phyloP scores from a whole-genome alignment of 2,329 filamentous ascomycete genomes.

The Fusarium armeniacum region DNA sequence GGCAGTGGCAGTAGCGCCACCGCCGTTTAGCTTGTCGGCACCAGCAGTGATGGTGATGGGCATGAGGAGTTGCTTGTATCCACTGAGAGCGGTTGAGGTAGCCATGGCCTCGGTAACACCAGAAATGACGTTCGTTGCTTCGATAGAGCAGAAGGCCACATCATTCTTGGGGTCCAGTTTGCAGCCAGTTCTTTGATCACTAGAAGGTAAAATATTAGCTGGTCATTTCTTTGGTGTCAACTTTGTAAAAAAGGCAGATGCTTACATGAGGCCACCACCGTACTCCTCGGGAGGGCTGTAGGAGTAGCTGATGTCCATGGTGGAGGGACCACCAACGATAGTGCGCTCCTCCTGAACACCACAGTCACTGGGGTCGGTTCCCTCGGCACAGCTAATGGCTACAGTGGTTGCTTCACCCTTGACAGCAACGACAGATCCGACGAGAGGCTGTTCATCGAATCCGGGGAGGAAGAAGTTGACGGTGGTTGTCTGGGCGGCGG shows the following conservation, averaged over 20 bases:
- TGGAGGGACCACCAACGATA: conserved; percentile 38
- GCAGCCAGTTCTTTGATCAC: conserved; percentile 44
- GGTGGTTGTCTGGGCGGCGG: conserved; percentile 49
- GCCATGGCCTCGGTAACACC: conserved; percentile 5
- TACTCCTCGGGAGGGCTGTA: conserved; percentile 19
- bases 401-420: conserved; percentile 51
- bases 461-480: conserved; percentile 50
- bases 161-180: conserved; percentile 47
- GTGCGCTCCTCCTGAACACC: conserved; percentile 49
- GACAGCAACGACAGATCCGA: conserved; percentile 52
- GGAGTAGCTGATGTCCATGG: conserved; percentile 18
- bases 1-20: conserved; percentile 13
- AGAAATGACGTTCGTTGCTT: conserved; percentile 6
- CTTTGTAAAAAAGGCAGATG: not conserved
- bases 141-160: conserved; percentile 44
- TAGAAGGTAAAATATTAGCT: conserved; percentile 19
- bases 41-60: conserved; percentile 58
- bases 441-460: conserved; percentile 42
- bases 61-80: conserved; percentile 41
- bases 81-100: conserved; percentile 10
- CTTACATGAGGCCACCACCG: conserved; percentile 41
- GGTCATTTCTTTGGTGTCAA: not conserved
- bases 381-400: conserved; percentile 47
- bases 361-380: conserved; percentile 45
- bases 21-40: conserved; percentile 53